Percentiles rank a stretch among this genome's conserved stretches.
These are phyloP conservation scores for Shiraia sp. DNA, from an alignment of 2,329 filamentous ascomycete genomes.

Conservation along the genomic window DNA sequence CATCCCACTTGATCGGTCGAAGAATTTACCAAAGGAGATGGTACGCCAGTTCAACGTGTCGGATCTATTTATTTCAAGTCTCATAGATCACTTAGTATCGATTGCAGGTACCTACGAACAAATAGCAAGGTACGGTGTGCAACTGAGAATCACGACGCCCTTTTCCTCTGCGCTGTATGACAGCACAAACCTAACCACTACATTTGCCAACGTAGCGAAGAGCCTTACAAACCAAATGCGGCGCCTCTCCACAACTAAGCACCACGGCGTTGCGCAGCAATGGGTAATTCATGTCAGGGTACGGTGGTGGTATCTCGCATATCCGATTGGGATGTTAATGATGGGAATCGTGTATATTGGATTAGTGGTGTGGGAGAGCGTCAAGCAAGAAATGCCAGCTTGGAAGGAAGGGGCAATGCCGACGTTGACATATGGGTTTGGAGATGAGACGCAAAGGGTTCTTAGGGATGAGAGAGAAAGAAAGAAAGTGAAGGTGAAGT, in stretches of 20 bases:
- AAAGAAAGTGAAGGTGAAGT: not conserved
- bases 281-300: conserved; percentile 6
- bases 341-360: conserved; percentile 4
- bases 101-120: not conserved
- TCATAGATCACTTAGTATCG: not conserved
- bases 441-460: conserved; percentile 8
- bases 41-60: not conserved
- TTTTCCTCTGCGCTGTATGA: conserved; percentile 3
- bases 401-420: conserved; percentile 9
- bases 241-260: not conserved
- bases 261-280: not conserved
- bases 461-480: not conserved
- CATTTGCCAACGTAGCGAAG: conserved; percentile 3
- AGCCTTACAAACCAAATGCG: conserved; percentile 7
- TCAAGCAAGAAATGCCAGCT: conserved; percentile 1
- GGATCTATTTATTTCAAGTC: not conserved
- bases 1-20: not conserved
- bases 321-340: conserved; percentile 2
- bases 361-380: conserved; percentile 3
- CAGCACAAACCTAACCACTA: conserved; percentile 1
- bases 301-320: conserved; percentile 5
- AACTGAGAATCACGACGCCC: not conserved
- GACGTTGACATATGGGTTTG: conserved; percentile 7
- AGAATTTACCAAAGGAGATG: not conserved
- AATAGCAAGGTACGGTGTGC: not conserved